These are phyloP conservation scores for Pisolithus thermaeus DNA, from an alignment of 1,284 basidiomycete species.

Conservation along the genomic window DNA sequence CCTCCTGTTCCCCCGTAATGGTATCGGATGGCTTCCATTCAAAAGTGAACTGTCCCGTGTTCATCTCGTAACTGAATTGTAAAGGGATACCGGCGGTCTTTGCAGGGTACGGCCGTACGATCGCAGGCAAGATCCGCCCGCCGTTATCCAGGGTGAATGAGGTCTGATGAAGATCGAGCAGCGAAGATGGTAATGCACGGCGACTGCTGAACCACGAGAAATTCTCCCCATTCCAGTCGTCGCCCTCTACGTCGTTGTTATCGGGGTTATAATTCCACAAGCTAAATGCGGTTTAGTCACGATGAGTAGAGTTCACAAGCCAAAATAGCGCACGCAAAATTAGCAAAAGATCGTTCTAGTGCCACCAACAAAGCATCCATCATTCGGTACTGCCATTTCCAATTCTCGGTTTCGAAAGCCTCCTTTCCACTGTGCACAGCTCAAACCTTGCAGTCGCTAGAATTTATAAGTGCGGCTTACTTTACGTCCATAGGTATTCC, in stretches of 20 bases:
- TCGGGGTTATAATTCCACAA: conserved; percentile 94
- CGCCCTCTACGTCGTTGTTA: conserved; percentile 76
- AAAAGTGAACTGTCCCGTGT: conserved; percentile 55
- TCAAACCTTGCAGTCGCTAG: not conserved
- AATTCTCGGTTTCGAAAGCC: conserved; percentile 72
- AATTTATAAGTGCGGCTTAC: conserved; percentile 37
- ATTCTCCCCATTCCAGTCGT: conserved; percentile 95
- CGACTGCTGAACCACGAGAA: conserved; percentile 85
- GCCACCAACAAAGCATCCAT: conserved; percentile 85
- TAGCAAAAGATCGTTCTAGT: conserved; percentile 65
- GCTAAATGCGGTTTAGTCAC: conserved; percentile 33
- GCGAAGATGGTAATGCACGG: conserved; percentile 47
- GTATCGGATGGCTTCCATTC: conserved; percentile 44
- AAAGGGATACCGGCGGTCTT: conserved; percentile 73
- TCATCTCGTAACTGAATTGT: conserved; percentile 66
- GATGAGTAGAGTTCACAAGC: not conserved
- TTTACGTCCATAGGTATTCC: conserved; percentile 95
- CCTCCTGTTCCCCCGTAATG: conserved; percentile 37
- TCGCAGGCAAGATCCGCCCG: conserved; percentile 66
- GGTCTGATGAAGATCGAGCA: conserved; percentile 50
- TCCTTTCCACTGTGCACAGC: conserved; percentile 49
- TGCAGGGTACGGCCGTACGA: conserved; percentile 77
- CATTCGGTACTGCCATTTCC: conserved; percentile 77
- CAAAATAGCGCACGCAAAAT: conserved; percentile 66
- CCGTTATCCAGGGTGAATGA: conserved; percentile 72